Percentiles rank a stretch among this genome's conserved stretches.
Evolutionary conservation across 768 basidiomycete genomes (phyloP).

Genomic region (Termitomyces titanicus): DNA sequence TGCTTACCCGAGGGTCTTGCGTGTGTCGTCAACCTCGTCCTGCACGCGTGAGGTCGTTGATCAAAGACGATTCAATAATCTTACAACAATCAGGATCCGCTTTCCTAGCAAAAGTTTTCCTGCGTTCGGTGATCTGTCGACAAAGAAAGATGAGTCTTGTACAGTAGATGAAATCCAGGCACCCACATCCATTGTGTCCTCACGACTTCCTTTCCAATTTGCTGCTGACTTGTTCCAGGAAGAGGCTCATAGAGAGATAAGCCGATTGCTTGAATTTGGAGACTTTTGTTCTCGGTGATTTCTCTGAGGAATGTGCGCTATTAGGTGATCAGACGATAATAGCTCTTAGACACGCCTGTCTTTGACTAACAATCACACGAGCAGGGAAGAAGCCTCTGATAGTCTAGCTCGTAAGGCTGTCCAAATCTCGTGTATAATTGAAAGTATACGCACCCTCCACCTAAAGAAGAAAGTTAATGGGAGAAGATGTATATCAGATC

Average conservation of each 20-base stretch:
- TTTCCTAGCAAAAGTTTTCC: slow-evolving; percentile 75
- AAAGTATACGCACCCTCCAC: slow-evolving; percentile 69
- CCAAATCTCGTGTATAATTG: slow-evolving; percentile 12
- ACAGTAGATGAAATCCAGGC: not conserved
- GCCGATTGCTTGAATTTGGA: slow-evolving; percentile 95
- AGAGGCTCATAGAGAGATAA: slow-evolving; percentile 93
- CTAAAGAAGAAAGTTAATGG: slow-evolving; percentile 31
- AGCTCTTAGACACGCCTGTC: slow-evolving; percentile 1
- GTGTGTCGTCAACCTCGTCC: slow-evolving; percentile 89
- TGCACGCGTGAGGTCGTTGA: slow-evolving; percentile 23
- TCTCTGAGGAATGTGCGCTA: slow-evolving; percentile 85
- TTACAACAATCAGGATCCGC: slow-evolving; percentile 76
- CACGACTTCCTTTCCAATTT: slow-evolving; percentile 81
- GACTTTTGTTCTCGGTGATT: slow-evolving; percentile 62
- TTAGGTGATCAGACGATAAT: not conserved
- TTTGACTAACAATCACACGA: slow-evolving; percentile 64
- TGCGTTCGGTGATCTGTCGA: slow-evolving; percentile 56
- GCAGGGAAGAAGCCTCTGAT: slow-evolving; percentile 93
- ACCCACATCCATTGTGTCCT: slow-evolving; percentile 96
- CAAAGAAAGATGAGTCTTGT: slow-evolving; percentile 1
- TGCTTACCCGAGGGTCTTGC: slow-evolving; percentile 81
- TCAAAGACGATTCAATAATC: slow-evolving; percentile 22
- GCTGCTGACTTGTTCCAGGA: slow-evolving; percentile 66
- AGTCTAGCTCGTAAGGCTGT: slow-evolving; percentile 10
- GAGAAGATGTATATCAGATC: not conserved